Evolutionary conservation across 345 rosid species (phyloP).

Genomic region (Toxicodendron radicans): DNA sequence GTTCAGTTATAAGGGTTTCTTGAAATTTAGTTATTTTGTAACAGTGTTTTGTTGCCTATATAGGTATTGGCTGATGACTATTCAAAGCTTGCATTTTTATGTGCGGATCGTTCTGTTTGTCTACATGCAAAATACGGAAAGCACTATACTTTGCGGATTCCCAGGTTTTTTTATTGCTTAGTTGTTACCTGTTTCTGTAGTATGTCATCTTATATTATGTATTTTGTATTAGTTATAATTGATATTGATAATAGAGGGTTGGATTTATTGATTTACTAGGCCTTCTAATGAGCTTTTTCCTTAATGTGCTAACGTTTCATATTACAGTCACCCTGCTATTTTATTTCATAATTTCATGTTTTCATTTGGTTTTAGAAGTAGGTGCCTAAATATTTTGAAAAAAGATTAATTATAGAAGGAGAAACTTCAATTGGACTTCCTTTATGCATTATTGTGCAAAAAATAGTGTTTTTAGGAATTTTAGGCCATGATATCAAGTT

Average conservation of each 20-base stretch:
- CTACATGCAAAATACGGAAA: conserved; percentile 94
- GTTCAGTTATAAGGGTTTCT: neutral
- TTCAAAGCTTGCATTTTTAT: conserved; percentile 91
- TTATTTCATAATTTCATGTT: neutral
- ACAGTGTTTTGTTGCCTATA: conserved; percentile 15
- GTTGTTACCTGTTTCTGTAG: neutral
- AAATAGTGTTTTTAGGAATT: too few species aligned
- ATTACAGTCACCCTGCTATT: neutral
- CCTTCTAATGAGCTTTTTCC: neutral
- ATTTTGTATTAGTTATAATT: neutral
- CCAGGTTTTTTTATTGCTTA: conserved; percentile 52
- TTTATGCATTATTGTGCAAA: too few species aligned
- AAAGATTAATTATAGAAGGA: too few species aligned
- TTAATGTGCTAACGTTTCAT: neutral
- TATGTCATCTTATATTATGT: neutral
- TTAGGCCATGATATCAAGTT: too few species aligned
- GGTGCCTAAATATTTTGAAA: too few species aligned
- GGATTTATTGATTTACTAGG: neutral
- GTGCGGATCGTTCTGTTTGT: conserved; percentile 84
- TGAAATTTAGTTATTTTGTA: conserved; percentile 9
- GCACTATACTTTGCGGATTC: conserved; percentile 76
- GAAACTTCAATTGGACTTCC: too few species aligned
- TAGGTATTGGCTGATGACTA: conserved; percentile 81
- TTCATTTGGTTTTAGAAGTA: too few species aligned
- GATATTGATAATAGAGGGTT: neutral